These are phyloP conservation scores for Brassica hybrid DNA, from an alignment of 441 rosid species.

Conservation along the genomic window DNA sequence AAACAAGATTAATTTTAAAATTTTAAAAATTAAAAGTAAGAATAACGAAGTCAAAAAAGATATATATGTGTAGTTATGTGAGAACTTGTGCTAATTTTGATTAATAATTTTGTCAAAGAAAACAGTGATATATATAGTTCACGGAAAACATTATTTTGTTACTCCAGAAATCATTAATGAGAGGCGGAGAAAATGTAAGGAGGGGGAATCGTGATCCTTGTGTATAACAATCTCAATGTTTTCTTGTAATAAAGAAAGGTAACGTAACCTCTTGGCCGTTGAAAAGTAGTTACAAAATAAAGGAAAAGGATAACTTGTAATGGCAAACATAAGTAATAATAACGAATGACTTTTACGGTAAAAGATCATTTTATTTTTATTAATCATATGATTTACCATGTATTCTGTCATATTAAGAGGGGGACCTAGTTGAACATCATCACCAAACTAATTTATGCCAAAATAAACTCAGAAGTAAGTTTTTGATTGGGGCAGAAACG, in stretches of 20 bases:
- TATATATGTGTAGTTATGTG: background rate
- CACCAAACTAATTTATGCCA: conserved; percentile 30
- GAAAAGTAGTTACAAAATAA: background rate
- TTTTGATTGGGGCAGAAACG: conserved; percentile 1
- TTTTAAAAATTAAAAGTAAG: background rate
- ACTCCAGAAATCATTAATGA: background rate
- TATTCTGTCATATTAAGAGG: conserved; percentile 22
- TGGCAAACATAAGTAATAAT: conserved; percentile 74
- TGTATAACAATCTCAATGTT: background rate
- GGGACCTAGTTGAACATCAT: conserved; percentile 35
- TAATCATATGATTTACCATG: conserved; percentile 14
- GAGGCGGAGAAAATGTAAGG: background rate
- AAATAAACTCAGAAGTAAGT: conserved; percentile 24
- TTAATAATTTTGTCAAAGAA: background rate
- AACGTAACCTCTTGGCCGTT: conserved; percentile 34
- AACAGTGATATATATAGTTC: background rate
- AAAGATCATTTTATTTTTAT: conserved; percentile 7
- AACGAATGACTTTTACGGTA: conserved; percentile 60
- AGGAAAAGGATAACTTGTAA: conserved; percentile 53
- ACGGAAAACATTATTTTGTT: background rate
- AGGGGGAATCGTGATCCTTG: background rate
- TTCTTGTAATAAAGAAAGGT: background rate
- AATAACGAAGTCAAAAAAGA: background rate
- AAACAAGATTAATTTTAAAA: background rate
- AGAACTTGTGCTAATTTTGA: background rate